phyloP scores from a whole-genome alignment of 176 grass and related monocot species.

The Triticum timopheevii region DNA sequence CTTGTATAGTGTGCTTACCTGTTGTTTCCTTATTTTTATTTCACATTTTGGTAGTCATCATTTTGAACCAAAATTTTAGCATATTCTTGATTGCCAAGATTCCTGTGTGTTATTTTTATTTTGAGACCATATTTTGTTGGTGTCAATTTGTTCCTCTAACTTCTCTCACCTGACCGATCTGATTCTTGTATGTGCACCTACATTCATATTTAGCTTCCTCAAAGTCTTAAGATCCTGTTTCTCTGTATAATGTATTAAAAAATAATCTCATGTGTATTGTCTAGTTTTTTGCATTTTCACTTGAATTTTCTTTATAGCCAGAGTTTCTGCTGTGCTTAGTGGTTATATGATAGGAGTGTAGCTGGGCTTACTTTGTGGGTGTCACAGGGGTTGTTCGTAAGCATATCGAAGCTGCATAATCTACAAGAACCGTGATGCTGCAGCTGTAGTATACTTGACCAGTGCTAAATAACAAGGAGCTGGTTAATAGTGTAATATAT shows the following conservation, averaged over 20 bases:
- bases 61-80: background rate
- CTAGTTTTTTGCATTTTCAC: conserved; percentile 9
- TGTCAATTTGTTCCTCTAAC: background rate
- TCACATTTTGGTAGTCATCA: background rate
- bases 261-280: background rate
- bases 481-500: background rate
- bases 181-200: background rate
- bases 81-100: background rate
- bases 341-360: background rate
- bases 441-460: background rate
- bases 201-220: background rate
- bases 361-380: background rate
- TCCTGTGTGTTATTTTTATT: background rate
- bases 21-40: background rate
- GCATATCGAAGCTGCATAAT: background rate
- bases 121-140: conserved; percentile 10
- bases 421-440: background rate
- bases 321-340: background rate
- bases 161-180: background rate
- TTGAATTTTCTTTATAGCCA: background rate
- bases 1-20: background rate
- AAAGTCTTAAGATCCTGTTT: background rate
- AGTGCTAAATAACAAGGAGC: background rate
- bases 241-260: background rate
- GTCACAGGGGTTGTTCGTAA: background rate